Conservation (phyloP, 306 rosid species). For the Fragaria ananassa region DNA sequence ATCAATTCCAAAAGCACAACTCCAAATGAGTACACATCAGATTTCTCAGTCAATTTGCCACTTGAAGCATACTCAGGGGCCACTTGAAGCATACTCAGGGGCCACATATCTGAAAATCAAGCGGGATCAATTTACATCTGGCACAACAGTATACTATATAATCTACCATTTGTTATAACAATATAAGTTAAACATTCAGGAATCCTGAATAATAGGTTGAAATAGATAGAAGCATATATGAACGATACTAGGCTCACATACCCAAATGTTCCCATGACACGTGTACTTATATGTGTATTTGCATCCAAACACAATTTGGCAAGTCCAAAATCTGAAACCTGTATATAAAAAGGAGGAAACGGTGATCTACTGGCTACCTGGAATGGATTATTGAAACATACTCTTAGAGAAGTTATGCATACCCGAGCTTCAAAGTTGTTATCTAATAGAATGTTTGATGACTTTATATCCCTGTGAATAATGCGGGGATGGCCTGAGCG, state of each 20-base stretch:
- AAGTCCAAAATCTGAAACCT: conserved; percentile 97
- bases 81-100: conserved; percentile 96
- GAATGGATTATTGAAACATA: conserved; percentile 1
- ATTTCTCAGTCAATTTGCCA: conserved; percentile 85
- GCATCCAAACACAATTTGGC: conserved; percentile 82
- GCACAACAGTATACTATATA: neutral
- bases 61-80: conserved; percentile 93
- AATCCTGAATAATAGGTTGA: neutral
- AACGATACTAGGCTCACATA: conserved; percentile 23
- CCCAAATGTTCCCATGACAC: conserved; percentile 98
- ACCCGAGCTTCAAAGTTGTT: conserved; percentile 80
- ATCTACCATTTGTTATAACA: neutral
- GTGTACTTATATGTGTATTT: conserved; percentile 72
- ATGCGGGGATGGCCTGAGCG: conserved; percentile 82
- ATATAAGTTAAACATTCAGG: neutral
- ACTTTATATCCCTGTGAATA: conserved; percentile 94
- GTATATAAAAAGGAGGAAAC: conserved; percentile 17
- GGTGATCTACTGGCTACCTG: conserved; percentile 8
- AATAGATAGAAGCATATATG: conserved; percentile 4
- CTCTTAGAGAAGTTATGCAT: conserved; percentile 21
- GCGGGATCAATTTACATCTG: neutral
- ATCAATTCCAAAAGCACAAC: conserved; percentile 91
- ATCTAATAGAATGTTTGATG: conserved; percentile 90
- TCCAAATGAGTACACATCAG: conserved; percentile 88
- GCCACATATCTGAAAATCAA: conserved; percentile 69